Percentiles rank a stretch among this genome's conserved stretches.
Conservation (phyloP, 1,284 basidiomycete species). For the Ganoderma leucocontextum region DNA sequence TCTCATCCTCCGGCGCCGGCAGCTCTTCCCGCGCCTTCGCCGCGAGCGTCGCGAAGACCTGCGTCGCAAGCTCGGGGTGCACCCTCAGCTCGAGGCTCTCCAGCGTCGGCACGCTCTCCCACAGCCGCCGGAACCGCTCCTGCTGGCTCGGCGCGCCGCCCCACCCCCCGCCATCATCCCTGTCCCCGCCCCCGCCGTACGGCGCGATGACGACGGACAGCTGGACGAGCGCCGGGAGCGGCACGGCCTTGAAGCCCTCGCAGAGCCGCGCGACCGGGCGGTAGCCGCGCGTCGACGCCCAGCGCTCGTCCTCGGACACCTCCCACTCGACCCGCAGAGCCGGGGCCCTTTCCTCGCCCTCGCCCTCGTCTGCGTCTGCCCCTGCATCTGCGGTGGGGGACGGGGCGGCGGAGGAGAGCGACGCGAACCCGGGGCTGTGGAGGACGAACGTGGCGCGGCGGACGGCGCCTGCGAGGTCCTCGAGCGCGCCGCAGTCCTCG, state of each 20-base stretch:
- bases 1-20: background rate
- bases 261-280: constrained; percentile 15
- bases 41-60: constrained; percentile 14
- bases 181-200: background rate
- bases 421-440: background rate
- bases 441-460: constrained; percentile 11
- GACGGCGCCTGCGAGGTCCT: constrained; percentile 10
- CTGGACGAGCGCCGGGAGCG: constrained; percentile 17
- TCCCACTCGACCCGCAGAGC: constrained; percentile 11
- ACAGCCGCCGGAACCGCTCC: constrained; percentile 13
- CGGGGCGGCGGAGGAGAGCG: constrained; percentile 3
- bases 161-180: background rate
- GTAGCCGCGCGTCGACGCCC: background rate
- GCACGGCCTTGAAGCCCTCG: constrained; percentile 22
- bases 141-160: background rate
- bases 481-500: constrained; percentile 16
- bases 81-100: constrained; percentile 9
- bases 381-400: no score
- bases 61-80: background rate
- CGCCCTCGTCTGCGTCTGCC: background rate
- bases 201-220: constrained; percentile 11
- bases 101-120: constrained; percentile 14
- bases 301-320: constrained; percentile 2
- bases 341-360: background rate
- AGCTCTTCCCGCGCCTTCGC: background rate